phyloP scores from a whole-genome alignment of 805 yeast genomes.

The Grigorovia humatica region DNA sequence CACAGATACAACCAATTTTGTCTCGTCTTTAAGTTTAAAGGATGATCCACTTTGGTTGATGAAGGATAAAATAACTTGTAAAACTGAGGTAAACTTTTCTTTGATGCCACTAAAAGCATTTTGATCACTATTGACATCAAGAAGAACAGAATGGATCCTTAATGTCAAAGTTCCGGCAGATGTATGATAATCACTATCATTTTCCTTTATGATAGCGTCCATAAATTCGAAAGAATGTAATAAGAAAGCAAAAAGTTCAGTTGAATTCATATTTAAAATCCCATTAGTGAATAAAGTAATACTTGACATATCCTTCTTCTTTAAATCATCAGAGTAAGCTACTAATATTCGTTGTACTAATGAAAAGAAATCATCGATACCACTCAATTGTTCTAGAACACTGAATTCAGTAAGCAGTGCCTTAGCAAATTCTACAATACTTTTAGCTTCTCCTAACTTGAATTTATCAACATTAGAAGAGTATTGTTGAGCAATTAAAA shows the following conservation, averaged over 20 bases:
- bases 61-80: conserved; percentile 18
- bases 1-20: conserved; percentile 9
- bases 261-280: conserved; percentile 38
- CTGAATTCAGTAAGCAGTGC: conserved; percentile 59
- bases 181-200: conserved; percentile 21
- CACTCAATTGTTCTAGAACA: conserved; percentile 55
- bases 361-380: conserved; percentile 40
- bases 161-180: conserved; percentile 35
- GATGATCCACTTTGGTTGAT: conserved; percentile 11
- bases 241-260: conserved; percentile 41
- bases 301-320: conserved; percentile 32
- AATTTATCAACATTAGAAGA: conserved; percentile 43
- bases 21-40: conserved; percentile 5
- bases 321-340: conserved; percentile 25
- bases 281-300: conserved; percentile 58
- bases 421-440: conserved; percentile 60
- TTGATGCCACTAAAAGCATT: conserved; percentile 11
- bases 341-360: conserved; percentile 33
- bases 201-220: conserved; percentile 38
- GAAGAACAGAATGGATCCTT: conserved; percentile 41
- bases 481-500: conserved; percentile 74
- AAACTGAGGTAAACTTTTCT: conserved; percentile 17
- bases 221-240: conserved; percentile 47
- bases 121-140: conserved; percentile 28
- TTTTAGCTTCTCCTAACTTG: conserved; percentile 55